Conservation (phyloP, 2,329 filamentous ascomycete species). For the Aspergillus sp. region DNA sequence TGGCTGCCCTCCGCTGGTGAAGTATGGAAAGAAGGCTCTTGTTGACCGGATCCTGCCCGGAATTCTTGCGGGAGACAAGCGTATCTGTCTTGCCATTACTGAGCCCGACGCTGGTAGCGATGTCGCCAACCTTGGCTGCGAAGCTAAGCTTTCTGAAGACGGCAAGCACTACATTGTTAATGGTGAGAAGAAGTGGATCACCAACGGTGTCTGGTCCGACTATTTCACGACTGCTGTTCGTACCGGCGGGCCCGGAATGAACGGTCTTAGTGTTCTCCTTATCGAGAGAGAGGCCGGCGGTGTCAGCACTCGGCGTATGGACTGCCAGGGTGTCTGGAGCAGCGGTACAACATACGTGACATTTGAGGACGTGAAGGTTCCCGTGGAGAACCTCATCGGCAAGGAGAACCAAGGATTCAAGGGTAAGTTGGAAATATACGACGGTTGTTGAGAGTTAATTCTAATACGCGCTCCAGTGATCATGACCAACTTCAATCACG, state of each 20-base stretch:
- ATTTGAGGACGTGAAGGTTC: constrained; percentile 98
- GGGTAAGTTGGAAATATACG: constrained; percentile 44
- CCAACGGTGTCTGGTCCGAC: constrained; percentile 93
- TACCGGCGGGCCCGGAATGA: constrained; percentile 86
- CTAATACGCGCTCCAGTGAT: constrained; percentile 60
- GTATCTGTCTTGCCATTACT: constrained; percentile 95
- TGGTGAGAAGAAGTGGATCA: constrained; percentile 99
- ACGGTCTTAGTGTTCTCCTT: constrained; percentile 83
- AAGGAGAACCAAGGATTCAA: constrained; percentile 99
- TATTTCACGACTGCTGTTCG: constrained; percentile 98
- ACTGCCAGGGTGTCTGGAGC: constrained; percentile 97
- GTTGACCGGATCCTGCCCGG: constrained; percentile 85
- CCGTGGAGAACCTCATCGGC: constrained; percentile 96
- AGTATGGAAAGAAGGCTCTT: constrained; percentile 83
- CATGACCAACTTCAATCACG: constrained; percentile 99
- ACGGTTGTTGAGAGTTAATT: not conserved
- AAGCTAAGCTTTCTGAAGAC: constrained; percentile 91
- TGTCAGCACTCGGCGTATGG: constrained; percentile 92
- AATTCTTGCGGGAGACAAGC: constrained; percentile 88
- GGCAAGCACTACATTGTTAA: constrained; percentile 99
- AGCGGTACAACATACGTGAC: constrained; percentile 96
- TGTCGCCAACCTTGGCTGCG: constrained; percentile 91
- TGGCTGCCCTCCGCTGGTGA: constrained; percentile 84
- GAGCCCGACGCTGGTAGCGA: constrained; percentile 94
- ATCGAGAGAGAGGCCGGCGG: constrained; percentile 84